Percentiles rank a stretch among this genome's conserved stretches.
phyloP scores from a whole-genome alignment of 2,329 filamentous ascomycete species.

The Rutstroemia sp. region DNA sequence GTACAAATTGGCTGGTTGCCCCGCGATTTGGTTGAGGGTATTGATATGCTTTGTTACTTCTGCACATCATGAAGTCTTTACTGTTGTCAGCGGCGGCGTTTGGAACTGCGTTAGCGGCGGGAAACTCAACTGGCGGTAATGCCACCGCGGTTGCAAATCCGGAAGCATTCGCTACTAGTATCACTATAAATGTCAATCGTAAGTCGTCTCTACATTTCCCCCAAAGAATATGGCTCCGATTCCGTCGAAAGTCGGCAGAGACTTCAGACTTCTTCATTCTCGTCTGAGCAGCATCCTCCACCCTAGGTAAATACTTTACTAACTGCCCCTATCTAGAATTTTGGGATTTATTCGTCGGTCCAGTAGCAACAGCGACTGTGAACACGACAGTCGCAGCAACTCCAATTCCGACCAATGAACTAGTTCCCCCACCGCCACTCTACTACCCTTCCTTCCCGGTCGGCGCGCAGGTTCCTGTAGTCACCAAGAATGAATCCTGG shows the following conservation, averaged over 20 bases:
- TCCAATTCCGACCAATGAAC: constrained; percentile 19
- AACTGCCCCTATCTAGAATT: constrained; percentile 1
- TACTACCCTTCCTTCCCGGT: constrained; percentile 17
- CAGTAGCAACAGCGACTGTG: constrained; percentile 17
- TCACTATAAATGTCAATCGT: constrained; percentile 15
- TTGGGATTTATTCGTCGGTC: constrained; percentile 23
- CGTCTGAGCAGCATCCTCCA: neutral
- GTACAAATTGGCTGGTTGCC: no score
- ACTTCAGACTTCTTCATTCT: neutral
- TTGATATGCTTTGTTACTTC: no score
- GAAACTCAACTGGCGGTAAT: neutral
- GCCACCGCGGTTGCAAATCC: constrained; percentile 11
- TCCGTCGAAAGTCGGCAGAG: no score
- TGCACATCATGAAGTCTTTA: no score
- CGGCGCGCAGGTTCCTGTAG: constrained; percentile 12
- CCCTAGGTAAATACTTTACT: constrained; percentile 18
- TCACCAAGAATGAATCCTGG: constrained; percentile 20
- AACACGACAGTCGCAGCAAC: constrained; percentile 22
- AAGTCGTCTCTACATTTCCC: neutral
- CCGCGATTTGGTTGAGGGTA: no score
- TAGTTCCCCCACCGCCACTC: constrained; percentile 21
- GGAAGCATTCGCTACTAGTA: constrained; percentile 13
- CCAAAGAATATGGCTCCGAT: neutral
- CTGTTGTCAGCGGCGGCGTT: no score
- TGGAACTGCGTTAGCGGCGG: no score